A percentile compares a stretch with the other conserved stretches of the same genome.
Evolutionary conservation across 2,329 filamentous ascomycete genomes (phyloP).

Genomic region (Colletotrichum tabaci): DNA sequence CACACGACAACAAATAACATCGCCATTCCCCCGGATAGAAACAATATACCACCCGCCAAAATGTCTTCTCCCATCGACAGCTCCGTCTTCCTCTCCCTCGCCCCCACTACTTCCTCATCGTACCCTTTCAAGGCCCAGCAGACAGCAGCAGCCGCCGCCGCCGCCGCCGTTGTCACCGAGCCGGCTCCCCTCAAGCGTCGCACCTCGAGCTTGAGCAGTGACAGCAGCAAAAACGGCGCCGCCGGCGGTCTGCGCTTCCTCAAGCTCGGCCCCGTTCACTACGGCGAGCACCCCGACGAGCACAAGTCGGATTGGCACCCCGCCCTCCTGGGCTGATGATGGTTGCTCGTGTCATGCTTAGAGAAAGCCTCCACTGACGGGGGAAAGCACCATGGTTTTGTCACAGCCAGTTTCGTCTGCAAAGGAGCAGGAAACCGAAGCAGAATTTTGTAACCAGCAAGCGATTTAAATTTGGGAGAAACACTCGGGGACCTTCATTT

Average conservation of each 20-base stretch:
- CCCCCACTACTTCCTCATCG: constrained; percentile 70
- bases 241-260: constrained; percentile 64
- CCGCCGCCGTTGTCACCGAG: constrained; percentile 46
- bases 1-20: not conserved
- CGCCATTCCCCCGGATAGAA: not conserved
- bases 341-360: not conserved
- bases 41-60: constrained; percentile 6
- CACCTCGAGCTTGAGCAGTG: constrained; percentile 69
- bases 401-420: not conserved
- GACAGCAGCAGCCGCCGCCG: constrained; percentile 50
- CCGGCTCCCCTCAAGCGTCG: constrained; percentile 58
- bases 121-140: constrained; percentile 61
- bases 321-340: constrained; percentile 23
- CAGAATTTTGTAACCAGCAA: constrained; percentile 14
- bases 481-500: not conserved
- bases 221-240: constrained; percentile 48
- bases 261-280: constrained; percentile 76
- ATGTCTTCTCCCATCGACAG: constrained; percentile 43
- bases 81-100: constrained; percentile 68
- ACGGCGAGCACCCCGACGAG: constrained; percentile 71
- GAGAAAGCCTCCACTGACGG: not conserved
- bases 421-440: constrained; percentile 28
- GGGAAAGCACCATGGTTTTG: constrained; percentile 4
- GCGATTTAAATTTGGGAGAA: constrained; percentile 19
- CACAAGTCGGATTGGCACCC: constrained; percentile 59